Evolutionary conservation across 2,329 filamentous ascomycete genomes (phyloP), one percentile per base, ranked within the genome.

Genomic region (Neonectria magnoliae): DNA sequence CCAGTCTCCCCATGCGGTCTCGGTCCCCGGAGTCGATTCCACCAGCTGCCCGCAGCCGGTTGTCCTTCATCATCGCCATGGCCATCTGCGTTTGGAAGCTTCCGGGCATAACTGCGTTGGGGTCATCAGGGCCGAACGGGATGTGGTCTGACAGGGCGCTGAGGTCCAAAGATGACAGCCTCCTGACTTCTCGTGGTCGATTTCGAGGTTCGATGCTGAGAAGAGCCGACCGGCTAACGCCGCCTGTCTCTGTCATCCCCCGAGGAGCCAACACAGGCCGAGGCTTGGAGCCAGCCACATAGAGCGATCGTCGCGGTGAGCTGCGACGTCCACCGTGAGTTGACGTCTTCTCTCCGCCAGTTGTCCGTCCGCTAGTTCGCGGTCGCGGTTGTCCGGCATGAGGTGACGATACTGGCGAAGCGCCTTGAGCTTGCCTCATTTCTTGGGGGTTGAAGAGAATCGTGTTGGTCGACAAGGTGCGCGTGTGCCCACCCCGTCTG

Each of bases 51-150:
- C 85, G 86, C 57, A 89, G 78, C 20, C 87, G 88, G 14, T 76
- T 79, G 45, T 84, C 79, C 76, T 84, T 84, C 72, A 90, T 89
- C 54, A 89, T 87, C 0, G 90, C 90, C 81, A 91, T 88, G 9
- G 88, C 90, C 87, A 96, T 90, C 75, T 95, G 91, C 1, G 92
- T 95, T 33, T 91, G 90, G 74, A 97, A 94, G 57, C 91, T 94
- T 8, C 90, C 90, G 0, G 92, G 90, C 47, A 93, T 83, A 1
- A 84, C 88, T 16, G 85, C 87, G 20, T 90, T 82, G 36, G 89
- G 87, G 36, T 88, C 88, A 45, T 88, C 85, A 18, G 84, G 85
- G 20, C 87, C 86, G 25, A 79, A 73, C 7, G 84, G 84, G 41
- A 86, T 83, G 22, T 89, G 87, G 58, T 96, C 93, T 5, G 91